Conservation (phyloP, 148 eudicot species). For the Camellia japonica region DNA sequence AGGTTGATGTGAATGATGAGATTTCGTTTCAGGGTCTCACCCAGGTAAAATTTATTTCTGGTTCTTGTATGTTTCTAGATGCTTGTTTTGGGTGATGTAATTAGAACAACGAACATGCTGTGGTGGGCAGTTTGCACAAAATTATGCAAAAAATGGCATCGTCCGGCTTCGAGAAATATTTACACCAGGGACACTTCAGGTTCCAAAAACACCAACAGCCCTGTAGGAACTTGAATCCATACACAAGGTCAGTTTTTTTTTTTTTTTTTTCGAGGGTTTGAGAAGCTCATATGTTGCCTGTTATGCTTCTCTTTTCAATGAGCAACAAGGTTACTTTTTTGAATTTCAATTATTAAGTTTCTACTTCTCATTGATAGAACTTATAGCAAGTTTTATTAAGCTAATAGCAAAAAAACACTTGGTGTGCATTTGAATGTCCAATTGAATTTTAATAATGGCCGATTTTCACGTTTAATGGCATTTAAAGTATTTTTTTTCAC, state of each 20-base stretch:
- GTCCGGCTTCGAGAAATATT: constrained; percentile 78
- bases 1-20: constrained; percentile 83
- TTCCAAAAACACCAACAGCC: constrained; percentile 64
- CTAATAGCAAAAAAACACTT: not conserved
- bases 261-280: not conserved
- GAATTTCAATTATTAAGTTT: not conserved
- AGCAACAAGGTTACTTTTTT: not conserved
- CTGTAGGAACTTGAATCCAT: constrained; percentile 85
- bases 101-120: constrained; percentile 7
- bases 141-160: constrained; percentile 65
- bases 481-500: not conserved
- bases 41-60: constrained; percentile 34
- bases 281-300: not conserved
- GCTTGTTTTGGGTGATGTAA: not conserved
- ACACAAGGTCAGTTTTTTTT: constrained; percentile 62
- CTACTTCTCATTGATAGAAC: not conserved
- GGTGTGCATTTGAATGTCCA: not conserved
- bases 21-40: constrained; percentile 61
- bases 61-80: not conserved
- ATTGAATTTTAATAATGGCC: not conserved
- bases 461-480: too few relatives aligned
- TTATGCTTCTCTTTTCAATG: not conserved
- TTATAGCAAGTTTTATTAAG: not conserved
- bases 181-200: constrained; percentile 76
- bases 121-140: constrained; percentile 62